Conservation (phyloP, 2,329 filamentous ascomycete genomes). For the Colletotrichum gloeosporioides region DNA sequence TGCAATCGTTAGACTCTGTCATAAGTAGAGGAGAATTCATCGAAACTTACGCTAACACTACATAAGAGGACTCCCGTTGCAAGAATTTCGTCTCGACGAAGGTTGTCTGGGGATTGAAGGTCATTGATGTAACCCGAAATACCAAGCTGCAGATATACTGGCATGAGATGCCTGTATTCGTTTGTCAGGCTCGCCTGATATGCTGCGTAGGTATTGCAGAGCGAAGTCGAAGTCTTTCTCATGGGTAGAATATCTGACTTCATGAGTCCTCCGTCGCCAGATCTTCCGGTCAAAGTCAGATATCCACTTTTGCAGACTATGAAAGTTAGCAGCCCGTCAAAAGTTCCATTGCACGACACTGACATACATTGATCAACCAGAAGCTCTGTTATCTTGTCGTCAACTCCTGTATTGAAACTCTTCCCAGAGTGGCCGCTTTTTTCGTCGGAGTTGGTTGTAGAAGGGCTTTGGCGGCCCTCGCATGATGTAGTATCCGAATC, state of each 20-base stretch:
- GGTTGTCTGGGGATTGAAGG: background rate
- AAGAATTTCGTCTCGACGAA: background rate
- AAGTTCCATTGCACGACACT: background rate
- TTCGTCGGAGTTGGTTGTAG: too few relatives aligned
- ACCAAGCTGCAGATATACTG: background rate
- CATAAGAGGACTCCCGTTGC: background rate
- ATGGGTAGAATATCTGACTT: background rate
- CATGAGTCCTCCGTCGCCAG: background rate
- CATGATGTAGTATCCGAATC: background rate
- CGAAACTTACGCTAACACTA: background rate
- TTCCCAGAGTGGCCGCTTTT: too few relatives aligned
- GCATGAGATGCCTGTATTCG: background rate
- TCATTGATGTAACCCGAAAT: background rate
- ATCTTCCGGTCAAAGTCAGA: background rate
- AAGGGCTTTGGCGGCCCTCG: background rate
- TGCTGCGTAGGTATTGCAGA: background rate
- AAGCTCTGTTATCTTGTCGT: background rate
- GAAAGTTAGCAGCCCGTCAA: background rate
- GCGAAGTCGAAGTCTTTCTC: background rate
- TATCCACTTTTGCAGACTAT: background rate
- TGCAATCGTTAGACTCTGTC: background rate
- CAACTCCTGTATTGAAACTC: too few relatives aligned
- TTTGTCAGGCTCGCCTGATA: background rate
- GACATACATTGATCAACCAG: background rate
- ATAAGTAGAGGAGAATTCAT: rapidly evolving